Conservation (phyloP, 2,329 filamentous ascomycete genomes). For the Madurella mycetomatis region DNA sequence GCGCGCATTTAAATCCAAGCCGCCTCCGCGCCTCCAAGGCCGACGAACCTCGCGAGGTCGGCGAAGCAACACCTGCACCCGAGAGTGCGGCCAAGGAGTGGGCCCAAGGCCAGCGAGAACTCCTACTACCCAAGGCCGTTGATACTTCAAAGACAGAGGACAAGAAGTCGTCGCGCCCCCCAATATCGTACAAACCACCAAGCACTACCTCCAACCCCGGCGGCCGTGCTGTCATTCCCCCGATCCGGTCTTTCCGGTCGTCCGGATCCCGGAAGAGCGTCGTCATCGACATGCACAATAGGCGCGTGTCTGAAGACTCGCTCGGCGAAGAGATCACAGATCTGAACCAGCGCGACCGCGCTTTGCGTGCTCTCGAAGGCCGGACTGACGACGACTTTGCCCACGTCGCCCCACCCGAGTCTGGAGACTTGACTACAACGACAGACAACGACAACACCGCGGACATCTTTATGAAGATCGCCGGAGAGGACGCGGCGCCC, state of each 20-base stretch:
- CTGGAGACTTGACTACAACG: conserved; percentile 30
- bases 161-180: conserved; percentile 44
- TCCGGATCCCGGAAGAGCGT: conserved; percentile 54
- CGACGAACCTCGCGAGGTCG: conserved; percentile 26
- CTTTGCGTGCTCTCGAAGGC: conserved; percentile 50
- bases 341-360: conserved; percentile 44
- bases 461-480: conserved; percentile 57
- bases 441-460: conserved; percentile 50
- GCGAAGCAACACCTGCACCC: conserved; percentile 22
- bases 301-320: conserved; percentile 40
- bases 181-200: conserved; percentile 47
- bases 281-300: conserved; percentile 48
- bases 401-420: conserved; percentile 40
- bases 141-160: conserved; percentile 46
- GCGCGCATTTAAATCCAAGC: conserved; percentile 32
- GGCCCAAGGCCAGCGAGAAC: conserved; percentile 43
- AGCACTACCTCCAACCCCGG: conserved; percentile 25
- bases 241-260: conserved; percentile 53
- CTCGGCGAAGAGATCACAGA: conserved; percentile 40
- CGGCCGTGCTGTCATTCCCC: conserved; percentile 40
- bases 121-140: conserved; percentile 43
- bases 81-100: conserved; percentile 34
- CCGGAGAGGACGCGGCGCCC: conserved; percentile 47
- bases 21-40: conserved; percentile 27
- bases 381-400: conserved; percentile 34